A percentile compares a stretch with the other conserved stretches of the same genome.
These are phyloP conservation scores for Nicotiana knightiana DNA, from an alignment of 257 asterid species.

Conservation along the genomic window DNA sequence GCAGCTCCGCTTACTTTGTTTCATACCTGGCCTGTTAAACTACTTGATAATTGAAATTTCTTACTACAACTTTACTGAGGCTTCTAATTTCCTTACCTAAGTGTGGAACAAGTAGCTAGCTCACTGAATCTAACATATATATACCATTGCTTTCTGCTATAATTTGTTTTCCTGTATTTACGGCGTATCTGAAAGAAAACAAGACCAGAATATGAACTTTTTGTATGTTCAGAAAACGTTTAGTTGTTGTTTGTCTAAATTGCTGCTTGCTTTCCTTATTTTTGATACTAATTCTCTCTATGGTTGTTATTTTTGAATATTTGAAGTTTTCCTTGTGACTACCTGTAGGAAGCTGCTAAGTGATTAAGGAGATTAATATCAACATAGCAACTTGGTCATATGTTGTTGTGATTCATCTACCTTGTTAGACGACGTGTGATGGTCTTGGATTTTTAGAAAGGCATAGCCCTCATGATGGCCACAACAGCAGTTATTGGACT, in stretches of 20 bases:
- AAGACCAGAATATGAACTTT: not conserved
- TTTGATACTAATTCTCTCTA: not conserved
- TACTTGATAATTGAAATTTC: not conserved
- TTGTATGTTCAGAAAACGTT: not conserved
- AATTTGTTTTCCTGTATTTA: not conserved
- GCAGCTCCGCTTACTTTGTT: not conserved
- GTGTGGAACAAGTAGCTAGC: not conserved
- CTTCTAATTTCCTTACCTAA: not conserved
- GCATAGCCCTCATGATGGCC: slow-evolving; percentile 46
- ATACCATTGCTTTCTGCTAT: not conserved
- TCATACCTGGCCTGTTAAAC: not conserved
- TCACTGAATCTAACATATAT: not conserved
- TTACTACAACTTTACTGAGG: not conserved
- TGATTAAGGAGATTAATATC: not conserved
- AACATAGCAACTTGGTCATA: not conserved
- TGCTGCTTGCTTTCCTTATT: not conserved
- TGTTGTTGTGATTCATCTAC: slow-evolving; percentile 14
- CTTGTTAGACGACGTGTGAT: slow-evolving; percentile 23
- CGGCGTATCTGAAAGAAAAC: not conserved
- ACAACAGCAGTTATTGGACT: slow-evolving; percentile 72
- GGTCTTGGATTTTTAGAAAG: slow-evolving; percentile 22
- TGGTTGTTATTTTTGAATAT: not conserved
- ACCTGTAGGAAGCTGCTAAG: not conserved
- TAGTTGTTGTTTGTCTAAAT: not conserved
- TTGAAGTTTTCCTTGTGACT: not conserved